Conservation (phyloP, 2,329 filamentous ascomycete species). For the Emergomyces orientalis region DNA sequence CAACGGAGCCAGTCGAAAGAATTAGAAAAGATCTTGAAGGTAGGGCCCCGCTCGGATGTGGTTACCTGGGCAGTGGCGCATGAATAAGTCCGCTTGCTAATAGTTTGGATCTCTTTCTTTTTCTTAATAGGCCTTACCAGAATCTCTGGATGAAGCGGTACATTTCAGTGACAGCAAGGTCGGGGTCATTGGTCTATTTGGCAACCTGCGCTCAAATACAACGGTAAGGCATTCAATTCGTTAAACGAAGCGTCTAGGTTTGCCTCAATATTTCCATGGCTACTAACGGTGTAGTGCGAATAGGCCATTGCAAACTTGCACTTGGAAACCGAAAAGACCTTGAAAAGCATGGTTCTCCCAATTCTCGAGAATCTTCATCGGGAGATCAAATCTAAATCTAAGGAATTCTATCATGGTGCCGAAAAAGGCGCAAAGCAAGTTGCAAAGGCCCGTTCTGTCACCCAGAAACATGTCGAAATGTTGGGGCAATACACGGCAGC, state of each 20-base stretch:
- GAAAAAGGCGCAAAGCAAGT: constrained; percentile 82
- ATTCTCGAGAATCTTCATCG: constrained; percentile 84
- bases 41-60: constrained; percentile 20
- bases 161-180: constrained; percentile 90
- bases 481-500: constrained; percentile 75
- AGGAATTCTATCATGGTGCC: constrained; percentile 74
- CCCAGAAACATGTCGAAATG: constrained; percentile 93
- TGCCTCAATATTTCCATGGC: neutral
- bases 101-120: too few species aligned
- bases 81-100: neutral
- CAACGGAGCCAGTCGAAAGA: constrained; percentile 82
- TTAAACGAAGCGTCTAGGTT: neutral
- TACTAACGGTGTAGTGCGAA: neutral
- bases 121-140: constrained; percentile 59
- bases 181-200: constrained; percentile 80
- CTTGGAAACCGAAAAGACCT: constrained; percentile 78
- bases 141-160: constrained; percentile 77
- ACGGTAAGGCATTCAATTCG: constrained; percentile 42
- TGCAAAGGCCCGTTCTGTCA: constrained; percentile 73
- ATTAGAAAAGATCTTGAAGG: constrained; percentile 90
- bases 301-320: constrained; percentile 81
- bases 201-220: constrained; percentile 88
- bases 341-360: constrained; percentile 78
- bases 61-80: neutral
- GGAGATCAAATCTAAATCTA: constrained; percentile 93